Base-by-base conservation (phyloP, 192 early-diverging fungal genomes). In the Coemansia sp. region DNA sequence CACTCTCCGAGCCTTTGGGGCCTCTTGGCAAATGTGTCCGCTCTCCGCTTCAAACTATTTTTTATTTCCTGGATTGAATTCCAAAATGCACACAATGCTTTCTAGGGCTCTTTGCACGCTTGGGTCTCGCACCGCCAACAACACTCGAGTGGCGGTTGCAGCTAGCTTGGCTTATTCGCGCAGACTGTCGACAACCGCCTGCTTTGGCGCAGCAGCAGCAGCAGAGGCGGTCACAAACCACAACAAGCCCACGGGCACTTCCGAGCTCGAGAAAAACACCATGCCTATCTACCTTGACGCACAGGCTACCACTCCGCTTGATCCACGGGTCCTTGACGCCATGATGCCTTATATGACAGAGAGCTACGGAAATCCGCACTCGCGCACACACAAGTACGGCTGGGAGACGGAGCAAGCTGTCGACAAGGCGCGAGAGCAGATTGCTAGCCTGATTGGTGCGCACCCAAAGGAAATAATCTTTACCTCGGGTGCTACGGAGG, bases 381-480 rank as follows among this genome's bases (percentile, higher is more conserved):
- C 93, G 52, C 83, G 95, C 69, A 98, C 95, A 6, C 95, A 98
- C 74, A 87, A 92, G 62, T 98, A 92, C 70, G 95, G 95, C 37
- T 98, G 95, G 95, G 95, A 98, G 57, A 84, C 90, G 8, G 95
- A 98, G 73, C 84, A 86, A 42, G 92, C 86, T 22, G 90, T 96
- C 3, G 95, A 98, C 59, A 69, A 75, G 29, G 94, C 94, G 15
- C 88, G 95, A 41, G 84, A 90, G 86, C 82, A 97, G 60, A 84
- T 98, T 14, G 95, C 94, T 5, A 67, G 70, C 21, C 72, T 98
- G 53, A 93, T 98, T 66, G 87, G 89, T 18, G 94, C 94, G 18
- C 92, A 98, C 82, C 84, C 93, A 27, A 98, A 98, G 80, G 95
- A 98, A 83, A 91, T 98, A 37, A 80, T 98, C 29, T 98, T 96